phyloP scores from a whole-genome alignment of 768 basidiomycete species.

The Lentinula sp. region DNA sequence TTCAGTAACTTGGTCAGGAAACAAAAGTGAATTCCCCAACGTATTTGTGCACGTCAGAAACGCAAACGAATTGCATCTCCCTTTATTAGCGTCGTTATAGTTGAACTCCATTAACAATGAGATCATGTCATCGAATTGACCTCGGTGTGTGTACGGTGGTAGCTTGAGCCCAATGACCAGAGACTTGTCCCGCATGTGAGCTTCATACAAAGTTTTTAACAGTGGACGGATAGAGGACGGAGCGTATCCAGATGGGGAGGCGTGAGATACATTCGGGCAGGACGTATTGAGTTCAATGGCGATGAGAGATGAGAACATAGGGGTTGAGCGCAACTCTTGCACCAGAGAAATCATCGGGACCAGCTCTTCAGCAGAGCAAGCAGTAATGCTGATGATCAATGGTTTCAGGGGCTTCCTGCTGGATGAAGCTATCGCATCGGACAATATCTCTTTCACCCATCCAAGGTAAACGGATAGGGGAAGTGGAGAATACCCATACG shows the following conservation, averaged over 20 bases:
- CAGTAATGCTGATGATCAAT: conserved; percentile 76
- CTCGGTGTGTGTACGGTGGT: conserved; percentile 62
- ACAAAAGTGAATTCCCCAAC: conserved; percentile 63
- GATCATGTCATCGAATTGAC: conserved; percentile 55
- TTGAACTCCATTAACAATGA: conserved; percentile 37
- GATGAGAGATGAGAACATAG: conserved; percentile 25
- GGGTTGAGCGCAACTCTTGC: conserved; percentile 47
- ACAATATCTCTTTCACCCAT: conserved; percentile 54
- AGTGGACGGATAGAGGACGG: conserved; percentile 43
- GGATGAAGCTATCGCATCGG: conserved; percentile 17
- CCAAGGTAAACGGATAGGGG: conserved; percentile 59
- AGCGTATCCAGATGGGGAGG: conserved; percentile 64
- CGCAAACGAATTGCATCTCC: conserved; percentile 40
- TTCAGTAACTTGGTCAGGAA: conserved; percentile 43
- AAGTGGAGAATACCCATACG: conserved; percentile 83
- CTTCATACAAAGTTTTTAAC: conserved; percentile 47
- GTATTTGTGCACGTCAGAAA: conserved; percentile 83
- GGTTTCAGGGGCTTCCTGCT: conserved; percentile 40
- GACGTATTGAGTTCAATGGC: conserved; percentile 81
- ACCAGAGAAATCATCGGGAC: conserved; percentile 51
- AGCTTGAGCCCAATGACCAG: conserved; percentile 74
- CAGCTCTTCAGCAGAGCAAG: conserved; percentile 47
- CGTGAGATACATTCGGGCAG: conserved; percentile 70
- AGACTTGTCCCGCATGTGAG: conserved; percentile 40
- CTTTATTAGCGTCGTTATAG: conserved; percentile 7